Conservation (phyloP, 169 alveolate genomes). For the Plasmodium cynomolgi region DNA sequence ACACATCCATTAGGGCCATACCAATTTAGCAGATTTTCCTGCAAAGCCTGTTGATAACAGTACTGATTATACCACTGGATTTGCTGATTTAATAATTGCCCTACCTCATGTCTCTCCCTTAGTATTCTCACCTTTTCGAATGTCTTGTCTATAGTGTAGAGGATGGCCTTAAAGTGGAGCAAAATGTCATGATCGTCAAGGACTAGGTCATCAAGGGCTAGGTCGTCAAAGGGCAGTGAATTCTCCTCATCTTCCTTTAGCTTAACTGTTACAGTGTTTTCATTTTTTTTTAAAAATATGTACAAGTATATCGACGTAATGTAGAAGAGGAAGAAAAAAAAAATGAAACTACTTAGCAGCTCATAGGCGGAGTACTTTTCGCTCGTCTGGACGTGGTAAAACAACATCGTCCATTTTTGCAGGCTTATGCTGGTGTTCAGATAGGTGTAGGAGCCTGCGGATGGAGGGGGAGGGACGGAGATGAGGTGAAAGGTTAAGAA, state of each 20-base stretch:
- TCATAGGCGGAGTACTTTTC: conserved; percentile 12
- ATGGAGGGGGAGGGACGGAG: too few relatives aligned
- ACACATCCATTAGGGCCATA: background rate
- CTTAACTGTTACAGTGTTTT: conserved; percentile 14
- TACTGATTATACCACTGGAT: conserved; percentile 24
- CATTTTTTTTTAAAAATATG: conserved; percentile 49
- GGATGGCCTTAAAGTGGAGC: conserved; percentile 39
- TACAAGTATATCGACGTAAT: conserved; percentile 43
- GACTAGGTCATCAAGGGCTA: conserved; percentile 13
- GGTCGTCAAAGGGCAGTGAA: conserved; percentile 21
- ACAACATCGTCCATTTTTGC: conserved; percentile 10
- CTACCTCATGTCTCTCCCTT: conserved; percentile 11
- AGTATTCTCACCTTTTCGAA: conserved; percentile 44
- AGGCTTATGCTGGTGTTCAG: background rate
- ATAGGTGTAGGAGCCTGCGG: background rate
- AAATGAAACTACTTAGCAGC: background rate
- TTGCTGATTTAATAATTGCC: conserved; percentile 24
- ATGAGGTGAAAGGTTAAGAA: background rate
- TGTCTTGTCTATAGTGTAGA: conserved; percentile 39
- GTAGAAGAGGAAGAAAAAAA: conserved; percentile 37
- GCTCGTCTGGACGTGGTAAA: conserved; percentile 39
- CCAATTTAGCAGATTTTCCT: background rate
- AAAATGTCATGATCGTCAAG: conserved; percentile 35
- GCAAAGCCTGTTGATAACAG: background rate
- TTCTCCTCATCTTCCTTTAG: background rate